phyloP scores from a whole-genome alignment of 2,329 filamentous ascomycete genomes.

The Anisogramma anomala region DNA sequence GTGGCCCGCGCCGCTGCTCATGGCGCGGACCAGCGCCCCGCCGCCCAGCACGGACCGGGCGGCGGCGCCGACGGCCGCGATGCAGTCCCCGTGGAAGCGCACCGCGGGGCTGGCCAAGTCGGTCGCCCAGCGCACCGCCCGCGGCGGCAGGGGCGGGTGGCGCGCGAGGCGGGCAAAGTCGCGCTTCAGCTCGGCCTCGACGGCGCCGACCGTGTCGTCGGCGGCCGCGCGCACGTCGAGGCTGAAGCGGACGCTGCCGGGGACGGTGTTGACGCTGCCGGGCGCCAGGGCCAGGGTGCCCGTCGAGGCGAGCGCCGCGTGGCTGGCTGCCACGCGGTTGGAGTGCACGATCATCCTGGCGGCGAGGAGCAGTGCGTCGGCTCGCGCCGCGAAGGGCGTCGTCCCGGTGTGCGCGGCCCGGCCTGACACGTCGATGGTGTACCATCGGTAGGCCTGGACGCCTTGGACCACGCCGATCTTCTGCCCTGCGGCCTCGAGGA shows the following conservation, averaged over 20 bases:
- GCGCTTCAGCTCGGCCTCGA: slow-evolving; percentile 43
- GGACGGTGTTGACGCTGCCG: slow-evolving; percentile 63
- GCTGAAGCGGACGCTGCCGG: slow-evolving; percentile 54
- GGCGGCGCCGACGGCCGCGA: slow-evolving; percentile 50
- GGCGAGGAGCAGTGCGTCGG: slow-evolving; percentile 57
- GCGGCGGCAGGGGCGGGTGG: slow-evolving; percentile 41
- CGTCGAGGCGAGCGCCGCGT: slow-evolving; percentile 54
- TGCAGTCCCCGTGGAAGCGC: slow-evolving; percentile 56
- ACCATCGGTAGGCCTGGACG: slow-evolving; percentile 67
- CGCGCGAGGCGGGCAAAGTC: slow-evolving; percentile 50
- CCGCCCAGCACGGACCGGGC: slow-evolving; percentile 46
- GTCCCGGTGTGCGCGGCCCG: slow-evolving; percentile 65
- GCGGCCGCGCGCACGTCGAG: slow-evolving; percentile 54
- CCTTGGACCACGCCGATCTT: slow-evolving; percentile 61
- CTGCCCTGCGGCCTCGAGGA: slow-evolving; percentile 52
- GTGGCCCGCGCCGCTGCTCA: slow-evolving; percentile 33
- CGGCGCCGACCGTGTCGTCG: slow-evolving; percentile 42
- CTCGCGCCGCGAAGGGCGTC: slow-evolving; percentile 44
- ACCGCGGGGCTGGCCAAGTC: slow-evolving; percentile 53
- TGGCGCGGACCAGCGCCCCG: slow-evolving; percentile 25
- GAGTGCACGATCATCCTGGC: slow-evolving; percentile 56
- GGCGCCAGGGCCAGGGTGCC: slow-evolving; percentile 55
- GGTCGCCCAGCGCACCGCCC: too few species aligned
- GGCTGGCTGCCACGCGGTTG: slow-evolving; percentile 48
- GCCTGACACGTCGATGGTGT: slow-evolving; percentile 53